A percentile compares a stretch with the other conserved stretches of the same genome.
These are phyloP conservation scores for Tricholoma furcatifolium DNA, from an alignment of 768 basidiomycete genomes.

Conservation along the genomic window DNA sequence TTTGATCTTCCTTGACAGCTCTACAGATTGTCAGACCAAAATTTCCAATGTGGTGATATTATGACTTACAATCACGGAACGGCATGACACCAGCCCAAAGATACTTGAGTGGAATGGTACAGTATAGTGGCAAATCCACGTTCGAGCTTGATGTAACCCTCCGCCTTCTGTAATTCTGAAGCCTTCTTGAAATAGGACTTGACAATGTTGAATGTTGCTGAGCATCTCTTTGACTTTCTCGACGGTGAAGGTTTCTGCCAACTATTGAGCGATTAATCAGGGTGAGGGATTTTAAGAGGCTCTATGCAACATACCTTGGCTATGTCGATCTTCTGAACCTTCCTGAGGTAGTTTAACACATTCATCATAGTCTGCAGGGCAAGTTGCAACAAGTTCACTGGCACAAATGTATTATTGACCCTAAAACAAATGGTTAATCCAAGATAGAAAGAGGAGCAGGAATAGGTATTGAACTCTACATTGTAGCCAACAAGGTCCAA, in stretches of 20 bases:
- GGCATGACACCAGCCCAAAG: slow-evolving; percentile 98
- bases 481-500: slow-evolving; percentile 99
- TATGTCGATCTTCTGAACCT: slow-evolving; percentile 94
- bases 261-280: slow-evolving; percentile 37
- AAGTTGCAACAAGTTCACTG: slow-evolving; percentile 93
- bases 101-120: slow-evolving; percentile 99
- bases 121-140: slow-evolving; percentile 99
- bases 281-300: slow-evolving; percentile 1
- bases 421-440: slow-evolving; percentile 34
- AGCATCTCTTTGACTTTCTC: slow-evolving; percentile 98
- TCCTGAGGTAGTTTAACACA: slow-evolving; percentile 94
- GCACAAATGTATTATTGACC: slow-evolving; percentile 99
- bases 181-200: slow-evolving; percentile 76
- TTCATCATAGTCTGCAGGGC: slow-evolving; percentile 92
- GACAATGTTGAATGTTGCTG: slow-evolving; percentile 85
- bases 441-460: slow-evolving; percentile 2
- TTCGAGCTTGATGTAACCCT: slow-evolving; percentile 92
- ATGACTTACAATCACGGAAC: slow-evolving; percentile 90
- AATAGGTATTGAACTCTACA: slow-evolving; percentile 61
- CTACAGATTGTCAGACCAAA: slow-evolving; percentile 33
- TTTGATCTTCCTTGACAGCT: slow-evolving; percentile 98
- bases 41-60: slow-evolving; percentile 1
- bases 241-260: slow-evolving; percentile 83
- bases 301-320: slow-evolving; percentile 56
- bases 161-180: slow-evolving; percentile 71